A percentile compares a stretch with the other conserved stretches of the same genome.
Evolutionary conservation across 2,329 filamentous ascomycete species (phyloP).

Genomic region (Botryotinia convoluta): DNA sequence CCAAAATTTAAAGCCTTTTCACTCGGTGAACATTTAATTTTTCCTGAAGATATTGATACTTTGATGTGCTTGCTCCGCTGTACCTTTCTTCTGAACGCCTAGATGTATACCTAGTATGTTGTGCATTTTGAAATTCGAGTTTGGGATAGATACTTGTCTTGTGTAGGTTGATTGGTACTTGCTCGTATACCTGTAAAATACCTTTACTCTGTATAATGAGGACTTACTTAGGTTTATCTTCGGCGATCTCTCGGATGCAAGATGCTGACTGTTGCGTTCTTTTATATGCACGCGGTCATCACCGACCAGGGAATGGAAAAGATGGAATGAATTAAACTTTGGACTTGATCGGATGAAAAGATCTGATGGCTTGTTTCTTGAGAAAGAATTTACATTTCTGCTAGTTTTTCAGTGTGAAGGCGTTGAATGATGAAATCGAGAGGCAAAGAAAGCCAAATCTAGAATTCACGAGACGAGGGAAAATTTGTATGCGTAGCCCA

Average conservation of each 20-base stretch:
- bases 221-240: neutral
- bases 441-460: neutral
- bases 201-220: neutral
- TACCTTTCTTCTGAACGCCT: neutral
- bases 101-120: neutral
- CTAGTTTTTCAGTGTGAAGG: neutral
- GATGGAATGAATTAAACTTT: neutral
- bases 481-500: neutral
- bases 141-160: neutral
- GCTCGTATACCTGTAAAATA: neutral
- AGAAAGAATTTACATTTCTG: neutral
- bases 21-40: neutral
- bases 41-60: neutral
- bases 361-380: neutral
- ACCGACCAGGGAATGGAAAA: neutral
- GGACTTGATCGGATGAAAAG: neutral
- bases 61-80: neutral
- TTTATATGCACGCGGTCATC: neutral
- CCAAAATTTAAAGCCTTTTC: neutral
- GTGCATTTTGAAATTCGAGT: neutral
- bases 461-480: neutral
- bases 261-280: neutral
- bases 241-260: neutral
- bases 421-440: neutral
- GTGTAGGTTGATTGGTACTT: neutral